phyloP scores from a whole-genome alignment of 768 basidiomycete genomes.

The Udeniomyces megalosporus region DNA sequence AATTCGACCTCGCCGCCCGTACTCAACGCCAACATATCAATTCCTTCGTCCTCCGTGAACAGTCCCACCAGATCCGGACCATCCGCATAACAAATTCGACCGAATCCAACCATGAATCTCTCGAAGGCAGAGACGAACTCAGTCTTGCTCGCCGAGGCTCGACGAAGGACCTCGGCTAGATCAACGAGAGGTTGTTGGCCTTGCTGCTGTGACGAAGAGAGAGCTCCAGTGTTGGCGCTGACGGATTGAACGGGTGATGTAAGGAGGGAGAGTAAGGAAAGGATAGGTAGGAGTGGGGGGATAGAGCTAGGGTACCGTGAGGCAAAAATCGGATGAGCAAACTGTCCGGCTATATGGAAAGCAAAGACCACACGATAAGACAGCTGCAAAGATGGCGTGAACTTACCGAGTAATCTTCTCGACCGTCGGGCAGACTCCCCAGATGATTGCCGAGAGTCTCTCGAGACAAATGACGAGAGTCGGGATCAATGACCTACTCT shows the following conservation, averaged over 20 bases:
- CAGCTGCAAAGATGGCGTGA: not conserved
- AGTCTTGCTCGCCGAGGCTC: conserved; percentile 7
- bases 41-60: not conserved
- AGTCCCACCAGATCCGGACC: conserved; percentile 15
- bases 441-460: conserved; percentile 19
- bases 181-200: conserved; percentile 12
- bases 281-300: conserved; percentile 11
- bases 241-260: conserved; percentile 13
- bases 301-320: conserved; percentile 2
- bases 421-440: conserved; percentile 19
- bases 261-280: conserved; percentile 20
- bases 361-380: not conserved
- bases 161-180: conserved; percentile 14
- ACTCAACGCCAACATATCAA: not conserved
- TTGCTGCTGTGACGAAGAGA: conserved; percentile 6
- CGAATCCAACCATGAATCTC: conserved; percentile 23
- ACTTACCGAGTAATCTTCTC: conserved; percentile 17
- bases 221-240: conserved; percentile 3
- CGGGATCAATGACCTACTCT: conserved; percentile 20
- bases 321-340: conserved; percentile 10
- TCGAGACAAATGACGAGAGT: conserved; percentile 22
- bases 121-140: conserved; percentile 25
- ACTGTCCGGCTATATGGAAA: not conserved
- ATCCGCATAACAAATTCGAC: conserved; percentile 23
- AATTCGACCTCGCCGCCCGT: not conserved